Base-by-base conservation (phyloP, 2,329 filamentous ascomycete species). In the Intubia oerlemansii region DNA sequence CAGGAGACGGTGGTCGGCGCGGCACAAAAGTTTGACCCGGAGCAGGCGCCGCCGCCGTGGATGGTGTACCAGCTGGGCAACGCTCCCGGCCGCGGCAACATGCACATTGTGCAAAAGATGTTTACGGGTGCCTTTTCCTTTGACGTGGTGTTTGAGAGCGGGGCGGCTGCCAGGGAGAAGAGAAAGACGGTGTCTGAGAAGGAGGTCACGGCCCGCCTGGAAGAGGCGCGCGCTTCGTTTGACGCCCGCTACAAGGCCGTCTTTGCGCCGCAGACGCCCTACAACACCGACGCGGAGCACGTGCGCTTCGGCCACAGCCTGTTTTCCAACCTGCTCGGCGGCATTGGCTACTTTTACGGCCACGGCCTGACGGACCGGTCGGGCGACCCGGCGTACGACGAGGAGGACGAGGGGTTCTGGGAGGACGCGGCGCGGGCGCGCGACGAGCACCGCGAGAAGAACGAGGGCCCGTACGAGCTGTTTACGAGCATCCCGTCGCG, bases 361-460 rank as follows among this genome's bases (percentile, higher is more conserved):
- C 64, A 88, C 33, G 75, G 81, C 19, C 54, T 93, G 14, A 78
- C 92, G 29, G 88, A 98, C 46, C 74, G 82, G 21, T 92, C 84
- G 1, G 79, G 85, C 43, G 80, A 81, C n/a, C 57, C 74, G 8
- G 85, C 91, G 42, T 95, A 95, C 40, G 81, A 92, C 9, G 88
- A 98, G 52, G 81, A 90, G 38, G 79, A 81, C 34, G 88, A 95
- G 50, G 77, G 79, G 0, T 95, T 95, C 52, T 93, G 85, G 84
- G 74, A 88, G 44, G 84, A 90, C 39, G 70, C 88, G 12, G 82
- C 75, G 3, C 73, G 76, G 42, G 85, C 84, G 5, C 66, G 81
- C 33, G 63, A 57, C 15, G 67, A 70, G 34, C 71, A 67, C 31
- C 52, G 67, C 37, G 71, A 82, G 38, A 58, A 68, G 34, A 51